phyloP scores from a whole-genome alignment of 2,329 filamentous ascomycete species.

The Zalaria obscura region DNA sequence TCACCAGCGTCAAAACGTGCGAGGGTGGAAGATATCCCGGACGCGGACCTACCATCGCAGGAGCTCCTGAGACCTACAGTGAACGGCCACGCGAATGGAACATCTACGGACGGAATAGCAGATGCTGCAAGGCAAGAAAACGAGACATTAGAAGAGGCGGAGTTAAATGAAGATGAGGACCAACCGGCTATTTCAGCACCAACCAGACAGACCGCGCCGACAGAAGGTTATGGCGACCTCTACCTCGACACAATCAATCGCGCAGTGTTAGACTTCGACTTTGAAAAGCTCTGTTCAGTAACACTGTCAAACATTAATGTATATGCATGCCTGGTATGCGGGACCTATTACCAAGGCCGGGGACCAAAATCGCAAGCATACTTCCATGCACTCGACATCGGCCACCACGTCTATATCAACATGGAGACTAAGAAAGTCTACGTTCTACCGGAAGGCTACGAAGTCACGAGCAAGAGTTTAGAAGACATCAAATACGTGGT shows the following conservation, averaged over 20 bases:
- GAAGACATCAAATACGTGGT: slow-evolving; percentile 98
- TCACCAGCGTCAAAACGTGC: slow-evolving; percentile 36
- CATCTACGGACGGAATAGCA: slow-evolving; percentile 13
- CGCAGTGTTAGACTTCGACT: slow-evolving; percentile 89
- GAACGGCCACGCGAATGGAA: slow-evolving; percentile 12
- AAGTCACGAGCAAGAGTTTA: slow-evolving; percentile 84
- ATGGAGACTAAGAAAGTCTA: slow-evolving; percentile 87
- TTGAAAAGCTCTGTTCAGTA: slow-evolving; percentile 94
- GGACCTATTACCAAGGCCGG: slow-evolving; percentile 92
- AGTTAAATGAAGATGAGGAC: slow-evolving; percentile 14
- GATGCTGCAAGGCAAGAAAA: slow-evolving; percentile 22
- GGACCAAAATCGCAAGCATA: slow-evolving; percentile 93
- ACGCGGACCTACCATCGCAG: slow-evolving; percentile 14
- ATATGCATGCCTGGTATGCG: slow-evolving; percentile 92
- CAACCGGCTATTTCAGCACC: slow-evolving; percentile 26
- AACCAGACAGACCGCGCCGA: slow-evolving; percentile 60
- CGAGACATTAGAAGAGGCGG: slow-evolving; percentile 22
- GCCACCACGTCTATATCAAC: slow-evolving; percentile 96
- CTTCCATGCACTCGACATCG: slow-evolving; percentile 89
- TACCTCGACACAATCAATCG: slow-evolving; percentile 97
- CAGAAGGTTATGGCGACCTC: slow-evolving; percentile 82
- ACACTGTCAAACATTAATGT: slow-evolving; percentile 97
- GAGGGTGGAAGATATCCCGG: slow-evolving; percentile 28
- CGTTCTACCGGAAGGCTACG: slow-evolving; percentile 89
- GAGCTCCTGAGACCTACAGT: slow-evolving; percentile 8